Percentiles rank a stretch among this genome's conserved stretches.
Conservation (phyloP, 2,329 filamentous ascomycete species). For the Sporothrix schenckii region DNA sequence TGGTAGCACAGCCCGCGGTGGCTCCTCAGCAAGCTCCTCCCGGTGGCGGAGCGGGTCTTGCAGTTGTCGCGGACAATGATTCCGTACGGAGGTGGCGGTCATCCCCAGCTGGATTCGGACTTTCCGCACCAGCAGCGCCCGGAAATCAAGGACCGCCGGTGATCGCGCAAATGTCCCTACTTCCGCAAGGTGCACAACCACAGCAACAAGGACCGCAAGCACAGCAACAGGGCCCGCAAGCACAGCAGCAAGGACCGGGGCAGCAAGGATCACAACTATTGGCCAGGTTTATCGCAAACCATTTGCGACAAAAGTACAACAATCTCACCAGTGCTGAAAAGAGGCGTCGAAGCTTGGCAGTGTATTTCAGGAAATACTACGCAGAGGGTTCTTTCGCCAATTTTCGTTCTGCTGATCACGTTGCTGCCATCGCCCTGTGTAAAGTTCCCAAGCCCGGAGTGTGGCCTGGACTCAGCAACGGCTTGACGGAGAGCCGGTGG, state of each 20-base stretch:
- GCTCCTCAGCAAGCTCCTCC: too few relatives aligned
- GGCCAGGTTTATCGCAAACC: too few relatives aligned
- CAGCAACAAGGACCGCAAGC: background rate
- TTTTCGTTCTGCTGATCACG: background rate
- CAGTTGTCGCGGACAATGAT: background rate
- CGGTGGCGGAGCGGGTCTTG: background rate
- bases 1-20: background rate
- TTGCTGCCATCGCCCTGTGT: background rate
- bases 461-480: conserved; percentile 1
- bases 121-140: too few relatives aligned
- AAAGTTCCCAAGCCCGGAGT: background rate
- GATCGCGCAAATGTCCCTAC: too few relatives aligned
- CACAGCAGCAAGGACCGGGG: too few relatives aligned
- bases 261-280: background rate
- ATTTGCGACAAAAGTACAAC: background rate
- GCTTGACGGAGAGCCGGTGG: background rate
- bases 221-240: background rate
- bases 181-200: background rate
- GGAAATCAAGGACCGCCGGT: too few relatives aligned
- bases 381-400: background rate
- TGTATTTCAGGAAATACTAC: background rate
- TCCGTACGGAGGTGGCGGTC: background rate
- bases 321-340: background rate
- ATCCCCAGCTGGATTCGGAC: too few relatives aligned
- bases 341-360: background rate